Conservation (phyloP, 1,284 basidiomycete genomes). For the Apiotrichum sp. region DNA sequence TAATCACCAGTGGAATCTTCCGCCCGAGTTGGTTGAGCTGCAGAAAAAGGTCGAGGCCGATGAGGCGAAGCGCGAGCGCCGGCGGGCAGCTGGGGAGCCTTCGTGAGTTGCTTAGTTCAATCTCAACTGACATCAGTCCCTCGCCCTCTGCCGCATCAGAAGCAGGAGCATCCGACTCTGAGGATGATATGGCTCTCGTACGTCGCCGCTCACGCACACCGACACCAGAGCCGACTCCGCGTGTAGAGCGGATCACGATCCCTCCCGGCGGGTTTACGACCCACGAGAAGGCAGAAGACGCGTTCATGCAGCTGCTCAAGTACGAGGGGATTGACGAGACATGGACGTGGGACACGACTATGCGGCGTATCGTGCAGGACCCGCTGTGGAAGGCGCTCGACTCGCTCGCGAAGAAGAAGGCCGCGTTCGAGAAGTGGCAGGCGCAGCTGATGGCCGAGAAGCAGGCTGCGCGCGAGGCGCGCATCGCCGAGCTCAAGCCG, state of each 20-base stretch:
- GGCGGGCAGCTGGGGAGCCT: slow-evolving; percentile 18
- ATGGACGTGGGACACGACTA: slow-evolving; percentile 98
- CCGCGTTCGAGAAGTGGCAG: slow-evolving; percentile 70
- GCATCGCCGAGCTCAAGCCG: slow-evolving; percentile 73
- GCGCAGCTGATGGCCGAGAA: slow-evolving; percentile 56
- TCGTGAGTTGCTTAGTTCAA: slow-evolving; percentile 18
- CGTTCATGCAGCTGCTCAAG: slow-evolving; percentile 81
- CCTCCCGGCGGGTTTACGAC: slow-evolving; percentile 82
- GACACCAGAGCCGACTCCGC: slow-evolving; percentile 8
- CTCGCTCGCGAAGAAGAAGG: slow-evolving; percentile 89
- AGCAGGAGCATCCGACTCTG: slow-evolving; percentile 12
- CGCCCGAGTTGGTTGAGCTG: slow-evolving; percentile 71
- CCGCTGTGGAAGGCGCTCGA: slow-evolving; percentile 92
- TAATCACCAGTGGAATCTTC: slow-evolving; percentile 73
- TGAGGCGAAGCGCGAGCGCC: slow-evolving; percentile 29
- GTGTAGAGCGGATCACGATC: slow-evolving; percentile 52
- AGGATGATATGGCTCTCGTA: slow-evolving; percentile 1
- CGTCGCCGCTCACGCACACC: slow-evolving; percentile 7
- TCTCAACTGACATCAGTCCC: slow-evolving; percentile 7
- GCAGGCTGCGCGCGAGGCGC: slow-evolving; percentile 70
- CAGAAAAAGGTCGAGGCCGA: slow-evolving; percentile 79
- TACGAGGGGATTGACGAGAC: slow-evolving; percentile 81
- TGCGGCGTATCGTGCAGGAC: slow-evolving; percentile 96
- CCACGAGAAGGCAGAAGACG: slow-evolving; percentile 83
- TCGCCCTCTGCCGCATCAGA: slow-evolving; percentile 2